phyloP scores from a whole-genome alignment of 2,329 filamentous ascomycete species.

The Sporothrix brunneoviolacea region DNA sequence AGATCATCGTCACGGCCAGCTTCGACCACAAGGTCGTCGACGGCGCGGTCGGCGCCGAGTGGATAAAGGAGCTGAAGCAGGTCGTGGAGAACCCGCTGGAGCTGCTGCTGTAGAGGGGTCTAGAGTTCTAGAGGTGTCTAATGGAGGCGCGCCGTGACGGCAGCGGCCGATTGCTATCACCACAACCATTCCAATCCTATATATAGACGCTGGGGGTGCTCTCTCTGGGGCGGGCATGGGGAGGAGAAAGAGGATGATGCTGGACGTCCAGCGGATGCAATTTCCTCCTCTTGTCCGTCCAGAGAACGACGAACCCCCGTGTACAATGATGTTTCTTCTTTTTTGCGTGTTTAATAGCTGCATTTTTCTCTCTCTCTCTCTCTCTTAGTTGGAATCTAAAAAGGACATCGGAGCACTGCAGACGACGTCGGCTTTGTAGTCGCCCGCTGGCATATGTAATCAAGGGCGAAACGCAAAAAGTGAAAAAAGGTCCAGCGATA shows the following conservation, averaged over 20 bases:
- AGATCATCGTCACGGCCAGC: conserved; percentile 89
- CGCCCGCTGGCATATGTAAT: too few species aligned
- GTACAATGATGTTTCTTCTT: conserved; percentile 14
- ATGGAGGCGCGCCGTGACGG: conserved; percentile 6
- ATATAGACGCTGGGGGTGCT: conserved; percentile 12
- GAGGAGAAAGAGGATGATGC: neutral
- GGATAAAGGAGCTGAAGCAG: conserved; percentile 96
- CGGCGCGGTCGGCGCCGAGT: conserved; percentile 91
- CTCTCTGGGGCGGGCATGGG: too few species aligned
- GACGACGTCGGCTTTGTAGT: too few species aligned
- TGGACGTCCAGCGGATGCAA: too few species aligned
- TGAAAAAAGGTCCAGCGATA: too few species aligned
- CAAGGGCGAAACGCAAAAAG: too few species aligned
- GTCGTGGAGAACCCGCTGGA: conserved; percentile 95
- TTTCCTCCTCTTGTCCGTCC: neutral
- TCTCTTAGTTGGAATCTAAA: conserved; percentile 9
- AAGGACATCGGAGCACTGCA: neutral
- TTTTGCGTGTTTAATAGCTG: conserved; percentile 13
- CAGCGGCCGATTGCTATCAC: conserved; percentile 2
- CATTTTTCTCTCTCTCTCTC: conserved; percentile 7
- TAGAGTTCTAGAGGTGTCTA: neutral
- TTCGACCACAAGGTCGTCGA: conserved; percentile 99
- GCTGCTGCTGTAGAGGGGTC: conserved; percentile 67
- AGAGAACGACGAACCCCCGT: conserved; percentile 6
- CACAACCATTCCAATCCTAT: conserved; percentile 1